Percentiles rank a stretch among this genome's conserved stretches.
phyloP scores from a whole-genome alignment of 1,284 basidiomycete species.

The Tilletia setariae region DNA sequence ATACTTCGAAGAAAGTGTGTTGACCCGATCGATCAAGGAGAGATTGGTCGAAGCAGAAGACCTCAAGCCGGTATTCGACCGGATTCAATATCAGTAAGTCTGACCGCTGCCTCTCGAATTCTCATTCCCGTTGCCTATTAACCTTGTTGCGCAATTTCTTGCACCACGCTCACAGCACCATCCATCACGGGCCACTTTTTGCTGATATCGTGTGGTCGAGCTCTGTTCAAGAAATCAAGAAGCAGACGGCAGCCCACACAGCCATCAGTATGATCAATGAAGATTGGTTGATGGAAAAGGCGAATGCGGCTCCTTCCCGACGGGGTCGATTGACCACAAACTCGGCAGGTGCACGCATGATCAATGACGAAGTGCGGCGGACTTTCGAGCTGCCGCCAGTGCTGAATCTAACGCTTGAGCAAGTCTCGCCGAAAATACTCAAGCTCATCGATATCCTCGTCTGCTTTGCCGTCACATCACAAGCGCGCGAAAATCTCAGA shows the following conservation, averaged over 20 bases:
- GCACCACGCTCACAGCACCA: slow-evolving; percentile 15
- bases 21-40: slow-evolving; percentile 9
- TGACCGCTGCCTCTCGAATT: not conserved
- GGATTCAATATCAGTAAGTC: slow-evolving; percentile 26
- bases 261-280: not conserved
- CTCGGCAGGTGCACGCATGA: not conserved
- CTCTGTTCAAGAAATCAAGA: slow-evolving; percentile 16
- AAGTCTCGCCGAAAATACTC: slow-evolving; percentile 31
- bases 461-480: slow-evolving; percentile 23
- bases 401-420: slow-evolving; percentile 19
- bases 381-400: slow-evolving; percentile 22
- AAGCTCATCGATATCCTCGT: slow-evolving; percentile 31
- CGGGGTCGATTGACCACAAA: not conserved
- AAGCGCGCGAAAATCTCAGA: slow-evolving; percentile 23
- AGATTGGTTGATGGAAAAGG: slow-evolving; percentile 7
- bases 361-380: slow-evolving; percentile 19
- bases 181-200: slow-evolving; percentile 29
- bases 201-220: slow-evolving; percentile 38
- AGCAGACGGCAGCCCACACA: not conserved
- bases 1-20: not conserved
- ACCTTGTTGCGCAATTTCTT: not conserved
- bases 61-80: slow-evolving; percentile 28
- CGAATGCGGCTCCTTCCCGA: not conserved
- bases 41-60: slow-evolving; percentile 4
- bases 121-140: not conserved